Percentiles rank a stretch among this genome's conserved stretches.
phyloP scores from a whole-genome alignment of 176 grass and related monocot genomes.

The Paspalum notatum region DNA sequence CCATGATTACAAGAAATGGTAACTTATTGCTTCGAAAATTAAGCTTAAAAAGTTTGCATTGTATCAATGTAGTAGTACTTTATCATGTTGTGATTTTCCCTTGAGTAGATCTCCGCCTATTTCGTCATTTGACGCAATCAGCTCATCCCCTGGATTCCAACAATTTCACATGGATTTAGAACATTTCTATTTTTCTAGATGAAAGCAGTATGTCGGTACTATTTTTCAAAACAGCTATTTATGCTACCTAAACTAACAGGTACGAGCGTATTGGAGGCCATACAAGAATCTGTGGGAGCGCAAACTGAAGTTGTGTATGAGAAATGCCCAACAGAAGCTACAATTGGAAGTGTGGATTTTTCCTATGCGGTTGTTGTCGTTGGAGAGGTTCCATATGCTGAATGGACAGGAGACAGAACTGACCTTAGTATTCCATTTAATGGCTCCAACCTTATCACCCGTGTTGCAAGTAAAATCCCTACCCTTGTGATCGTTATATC shows the following conservation, averaged over 20 bases:
- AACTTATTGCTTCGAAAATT: not conserved
- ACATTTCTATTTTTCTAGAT: not conserved
- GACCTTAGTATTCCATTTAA: slow-evolving; percentile 68
- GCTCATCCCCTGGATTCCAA: not conserved
- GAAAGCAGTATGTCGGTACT: slow-evolving; percentile 2
- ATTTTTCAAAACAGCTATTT: slow-evolving; percentile 9
- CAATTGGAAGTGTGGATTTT: slow-evolving; percentile 51
- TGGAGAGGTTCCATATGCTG: slow-evolving; percentile 78
- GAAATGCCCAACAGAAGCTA: slow-evolving; percentile 56
- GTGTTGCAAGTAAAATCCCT: slow-evolving; percentile 58
- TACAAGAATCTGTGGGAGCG: slow-evolving; percentile 52
- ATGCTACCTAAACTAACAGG: slow-evolving; percentile 50
- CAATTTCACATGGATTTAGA: not conserved
- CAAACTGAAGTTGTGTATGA: slow-evolving; percentile 76
- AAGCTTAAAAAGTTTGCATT: slow-evolving; percentile 22
- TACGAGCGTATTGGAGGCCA: slow-evolving; percentile 80
- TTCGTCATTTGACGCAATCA: not conserved
- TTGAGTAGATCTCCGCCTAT: not conserved
- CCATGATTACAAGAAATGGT: not conserved
- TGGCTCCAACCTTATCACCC: slow-evolving; percentile 52
- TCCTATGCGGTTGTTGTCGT: slow-evolving; percentile 78
- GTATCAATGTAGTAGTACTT: not conserved
- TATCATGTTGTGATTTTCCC: not conserved
- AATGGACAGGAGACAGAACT: slow-evolving; percentile 71
- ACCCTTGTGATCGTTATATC: slow-evolving; percentile 74